phyloP scores from a whole-genome alignment of 352 stramenopile species.

The Phytophthora syringae region DNA sequence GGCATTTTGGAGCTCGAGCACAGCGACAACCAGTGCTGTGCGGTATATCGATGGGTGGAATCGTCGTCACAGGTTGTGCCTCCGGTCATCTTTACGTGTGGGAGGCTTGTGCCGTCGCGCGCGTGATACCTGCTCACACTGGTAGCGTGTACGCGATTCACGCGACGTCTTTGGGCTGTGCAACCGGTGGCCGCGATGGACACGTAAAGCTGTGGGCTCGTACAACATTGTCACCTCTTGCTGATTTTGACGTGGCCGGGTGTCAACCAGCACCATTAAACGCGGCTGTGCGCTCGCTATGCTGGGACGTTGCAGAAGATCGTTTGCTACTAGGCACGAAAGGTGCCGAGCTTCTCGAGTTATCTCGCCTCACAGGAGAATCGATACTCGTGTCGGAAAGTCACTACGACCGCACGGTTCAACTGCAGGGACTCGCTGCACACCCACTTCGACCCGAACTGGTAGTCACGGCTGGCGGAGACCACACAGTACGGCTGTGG shows the following conservation, averaged over 20 bases:
- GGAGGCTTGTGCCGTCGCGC: constrained; percentile 64
- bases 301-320: constrained; percentile 74
- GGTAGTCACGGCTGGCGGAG: constrained; percentile 71
- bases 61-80: constrained; percentile 63
- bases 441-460: constrained; percentile 61
- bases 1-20: constrained; percentile 65
- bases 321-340: constrained; percentile 75
- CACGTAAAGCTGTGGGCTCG: constrained; percentile 78
- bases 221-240: constrained; percentile 48
- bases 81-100: constrained; percentile 79
- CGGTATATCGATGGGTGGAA: constrained; percentile 55
- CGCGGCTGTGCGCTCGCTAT: constrained; percentile 57
- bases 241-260: constrained; percentile 67
- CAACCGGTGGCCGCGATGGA: constrained; percentile 66
- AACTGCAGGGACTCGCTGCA: constrained; percentile 54
- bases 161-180: constrained; percentile 56
- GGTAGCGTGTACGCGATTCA: constrained; percentile 75
- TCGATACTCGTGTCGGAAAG: constrained; percentile 72
- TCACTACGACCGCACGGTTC: constrained; percentile 52
- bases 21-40: constrained; percentile 68
- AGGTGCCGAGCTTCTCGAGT: constrained; percentile 68
- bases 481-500: constrained; percentile 77
- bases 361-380: constrained; percentile 67
- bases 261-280: constrained; percentile 58
- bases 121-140: constrained; percentile 69